Conservation (phyloP, 2,329 filamentous ascomycete genomes). For the Arthrobotrys pseudoclavata region DNA sequence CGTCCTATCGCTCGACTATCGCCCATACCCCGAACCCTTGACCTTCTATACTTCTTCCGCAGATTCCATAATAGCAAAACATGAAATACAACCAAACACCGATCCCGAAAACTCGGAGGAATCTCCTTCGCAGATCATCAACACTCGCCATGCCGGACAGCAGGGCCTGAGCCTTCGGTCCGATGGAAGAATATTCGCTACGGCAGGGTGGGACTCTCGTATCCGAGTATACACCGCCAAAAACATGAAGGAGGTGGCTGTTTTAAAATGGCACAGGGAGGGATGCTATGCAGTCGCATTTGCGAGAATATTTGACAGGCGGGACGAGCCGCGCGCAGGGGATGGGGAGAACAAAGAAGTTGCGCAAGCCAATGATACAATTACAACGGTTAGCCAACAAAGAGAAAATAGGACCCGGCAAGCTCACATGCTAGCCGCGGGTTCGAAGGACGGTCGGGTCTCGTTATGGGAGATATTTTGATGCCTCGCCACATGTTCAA, state of each 20-base stretch:
- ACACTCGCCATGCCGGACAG: conserved; percentile 92
- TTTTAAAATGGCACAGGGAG: conserved; percentile 92
- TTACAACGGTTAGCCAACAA: conserved; percentile 6
- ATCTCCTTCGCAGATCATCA: conserved; percentile 81
- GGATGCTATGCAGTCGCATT: conserved; percentile 88
- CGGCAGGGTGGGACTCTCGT: conserved; percentile 90
- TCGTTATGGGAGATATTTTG: conserved; percentile 95
- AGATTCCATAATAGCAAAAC: conserved; percentile 82
- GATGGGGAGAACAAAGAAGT: conserved; percentile 6
- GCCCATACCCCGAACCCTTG: conserved; percentile 62
- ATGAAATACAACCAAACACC: conserved; percentile 73
- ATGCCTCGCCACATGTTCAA: conserved; percentile 63
- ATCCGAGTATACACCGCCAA: conserved; percentile 84
- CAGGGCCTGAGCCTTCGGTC: conserved; percentile 82
- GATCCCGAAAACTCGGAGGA: conserved; percentile 64
- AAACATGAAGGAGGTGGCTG: conserved; percentile 86
- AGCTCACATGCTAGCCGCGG: conserved; percentile 86
- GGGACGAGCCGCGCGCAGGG: conserved; percentile 65
- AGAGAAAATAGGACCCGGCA: conserved; percentile 18
- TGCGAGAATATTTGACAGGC: conserved; percentile 65
- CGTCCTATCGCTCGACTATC: conserved; percentile 78
- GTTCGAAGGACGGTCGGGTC: conserved; percentile 94
- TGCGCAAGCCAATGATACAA: conserved; percentile 39
- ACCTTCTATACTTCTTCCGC: conserved; percentile 83
- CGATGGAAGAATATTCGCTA: conserved; percentile 86